Conservation (phyloP, 768 basidiomycete species). For the Collybia mongolica region DNA sequence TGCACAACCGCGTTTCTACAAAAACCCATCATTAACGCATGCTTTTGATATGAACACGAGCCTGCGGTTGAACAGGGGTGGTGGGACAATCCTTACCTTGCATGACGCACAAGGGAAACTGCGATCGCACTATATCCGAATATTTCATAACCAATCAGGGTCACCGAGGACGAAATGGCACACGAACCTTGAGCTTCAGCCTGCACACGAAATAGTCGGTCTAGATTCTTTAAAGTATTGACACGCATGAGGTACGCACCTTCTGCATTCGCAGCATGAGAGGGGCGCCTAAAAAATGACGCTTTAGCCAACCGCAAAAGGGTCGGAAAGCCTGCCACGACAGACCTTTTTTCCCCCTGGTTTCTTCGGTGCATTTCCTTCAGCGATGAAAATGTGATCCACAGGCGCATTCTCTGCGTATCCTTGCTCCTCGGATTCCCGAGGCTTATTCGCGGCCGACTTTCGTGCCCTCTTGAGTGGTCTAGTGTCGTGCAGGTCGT, state of each 20-base stretch:
- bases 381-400: constrained; percentile 52
- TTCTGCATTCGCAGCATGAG: constrained; percentile 63
- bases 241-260: constrained; percentile 31
- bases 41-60: constrained; percentile 2
- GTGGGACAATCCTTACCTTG: constrained; percentile 23
- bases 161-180: constrained; percentile 1
- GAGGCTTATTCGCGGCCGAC: constrained; percentile 15
- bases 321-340: constrained; percentile 1
- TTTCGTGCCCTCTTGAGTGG: constrained; percentile 50
- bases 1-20: constrained; percentile 60
- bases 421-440: constrained; percentile 23
- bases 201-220: constrained; percentile 19
- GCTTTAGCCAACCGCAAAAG: constrained; percentile 5
- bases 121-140: constrained; percentile 42
- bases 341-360: constrained; percentile 47
- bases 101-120: constrained; percentile 49
- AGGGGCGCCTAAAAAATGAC: constrained; percentile 40
- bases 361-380: constrained; percentile 44
- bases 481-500: constrained; percentile 20
- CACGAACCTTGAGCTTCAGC: constrained; percentile 57
- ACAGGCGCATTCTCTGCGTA: constrained; percentile 29
- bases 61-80: background rate
- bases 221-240: constrained; percentile 1
- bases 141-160: constrained; percentile 9
- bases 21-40: constrained; percentile 1